Conservation (phyloP, 2,329 filamentous ascomycete species). For the Akanthomyces muscarius region DNA sequence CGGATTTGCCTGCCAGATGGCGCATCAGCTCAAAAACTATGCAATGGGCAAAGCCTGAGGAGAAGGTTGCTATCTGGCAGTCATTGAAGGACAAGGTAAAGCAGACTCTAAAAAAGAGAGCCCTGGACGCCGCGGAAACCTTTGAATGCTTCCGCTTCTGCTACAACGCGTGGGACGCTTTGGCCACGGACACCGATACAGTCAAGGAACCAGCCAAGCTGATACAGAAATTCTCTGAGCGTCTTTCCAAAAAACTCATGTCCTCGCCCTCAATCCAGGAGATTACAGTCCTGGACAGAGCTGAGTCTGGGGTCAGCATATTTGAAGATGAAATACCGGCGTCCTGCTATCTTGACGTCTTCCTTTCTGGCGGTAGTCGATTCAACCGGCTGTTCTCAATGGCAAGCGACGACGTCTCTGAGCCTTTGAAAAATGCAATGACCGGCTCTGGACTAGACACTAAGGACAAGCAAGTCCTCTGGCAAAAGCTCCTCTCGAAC, state of each 20-base stretch:
- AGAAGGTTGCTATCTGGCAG: conserved; percentile 32
- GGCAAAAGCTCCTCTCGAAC: conserved; percentile 32
- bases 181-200: conserved; percentile 34
- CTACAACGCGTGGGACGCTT: conserved; percentile 35
- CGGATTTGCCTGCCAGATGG: conserved; percentile 37
- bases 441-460: neutral
- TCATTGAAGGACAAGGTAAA: conserved; percentile 30
- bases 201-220: conserved; percentile 29
- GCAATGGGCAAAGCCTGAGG: conserved; percentile 31
- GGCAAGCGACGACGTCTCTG: conserved; percentile 25
- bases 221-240: conserved; percentile 31
- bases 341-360: conserved; percentile 32
- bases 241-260: conserved; percentile 31
- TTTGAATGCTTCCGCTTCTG: conserved; percentile 41
- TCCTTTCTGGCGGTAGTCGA: conserved; percentile 31
- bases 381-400: conserved; percentile 28
- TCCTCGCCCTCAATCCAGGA: conserved; percentile 24
- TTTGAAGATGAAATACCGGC: neutral
- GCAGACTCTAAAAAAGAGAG: conserved; percentile 31
- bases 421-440: conserved; percentile 24
- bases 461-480: conserved; percentile 20
- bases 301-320: neutral
- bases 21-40: conserved; percentile 35
- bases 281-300: conserved; percentile 16
- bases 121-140: conserved; percentile 32